Conservation (phyloP, 345 rosid genomes). For the Citrus reticulata region DNA sequence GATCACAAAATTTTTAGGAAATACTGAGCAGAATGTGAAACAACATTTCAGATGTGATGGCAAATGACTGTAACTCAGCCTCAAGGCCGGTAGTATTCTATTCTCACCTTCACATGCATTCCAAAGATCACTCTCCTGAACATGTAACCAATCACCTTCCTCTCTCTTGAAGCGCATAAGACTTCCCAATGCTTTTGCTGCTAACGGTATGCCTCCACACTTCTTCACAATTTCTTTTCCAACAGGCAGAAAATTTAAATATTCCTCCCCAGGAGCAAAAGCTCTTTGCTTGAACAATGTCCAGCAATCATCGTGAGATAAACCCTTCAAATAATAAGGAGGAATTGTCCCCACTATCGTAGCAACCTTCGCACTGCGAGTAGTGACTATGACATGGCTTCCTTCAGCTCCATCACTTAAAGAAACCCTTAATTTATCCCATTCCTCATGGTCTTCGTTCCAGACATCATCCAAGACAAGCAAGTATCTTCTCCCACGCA, state of each 20-base stretch:
- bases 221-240: conserved; percentile 19
- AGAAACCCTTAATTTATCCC: conserved; percentile 15
- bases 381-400: conserved; percentile 19
- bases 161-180: conserved; percentile 22
- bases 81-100: background rate
- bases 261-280: conserved; percentile 1
- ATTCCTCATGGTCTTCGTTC: conserved; percentile 15
- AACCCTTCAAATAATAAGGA: background rate
- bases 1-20: conserved; percentile 21
- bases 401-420: conserved; percentile 16
- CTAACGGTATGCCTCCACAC: conserved; percentile 29
- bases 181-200: conserved; percentile 22
- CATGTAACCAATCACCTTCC: conserved; percentile 17
- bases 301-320: conserved; percentile 26
- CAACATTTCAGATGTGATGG: conserved; percentile 6
- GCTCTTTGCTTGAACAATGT: conserved; percentile 21
- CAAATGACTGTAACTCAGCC: conserved; percentile 11
- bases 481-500: conserved; percentile 14
- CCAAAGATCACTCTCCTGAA: conserved; percentile 11
- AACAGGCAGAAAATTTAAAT: background rate
- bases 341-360: background rate
- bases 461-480: conserved; percentile 28
- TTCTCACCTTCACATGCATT: background rate
- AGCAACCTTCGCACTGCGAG: conserved; percentile 16
- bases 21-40: conserved; percentile 17